Percentiles rank a stretch among this genome's conserved stretches.
Evolutionary conservation across 306 rosid species (phyloP).

Genomic region (Astragalus glycyphyllos): DNA sequence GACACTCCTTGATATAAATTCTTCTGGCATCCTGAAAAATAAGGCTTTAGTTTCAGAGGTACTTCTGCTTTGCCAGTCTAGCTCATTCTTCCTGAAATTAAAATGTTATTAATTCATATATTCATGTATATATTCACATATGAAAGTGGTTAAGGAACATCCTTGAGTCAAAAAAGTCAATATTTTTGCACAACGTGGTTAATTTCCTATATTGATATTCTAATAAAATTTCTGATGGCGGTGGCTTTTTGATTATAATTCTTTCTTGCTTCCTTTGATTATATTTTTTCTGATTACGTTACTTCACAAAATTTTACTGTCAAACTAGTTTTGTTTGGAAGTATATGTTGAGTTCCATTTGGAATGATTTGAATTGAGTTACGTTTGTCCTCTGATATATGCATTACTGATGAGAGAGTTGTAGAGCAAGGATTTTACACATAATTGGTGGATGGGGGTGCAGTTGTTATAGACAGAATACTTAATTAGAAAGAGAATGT

Average conservation of each 20-base stretch:
- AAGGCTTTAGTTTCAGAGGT: constrained; percentile 69
- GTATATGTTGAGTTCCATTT: neutral
- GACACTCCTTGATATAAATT: constrained; percentile 60
- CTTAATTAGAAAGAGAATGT: constrained; percentile 11
- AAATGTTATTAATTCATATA: neutral
- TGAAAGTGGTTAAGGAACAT: constrained; percentile 21
- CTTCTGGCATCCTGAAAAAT: constrained; percentile 54
- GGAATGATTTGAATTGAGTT: constrained; percentile 15
- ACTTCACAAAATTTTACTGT: neutral
- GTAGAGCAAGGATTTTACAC: neutral
- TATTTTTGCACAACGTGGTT: neutral
- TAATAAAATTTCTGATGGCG: neutral
- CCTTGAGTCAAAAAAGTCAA: neutral
- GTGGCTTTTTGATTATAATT: neutral
- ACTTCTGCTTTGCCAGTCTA: constrained; percentile 12
- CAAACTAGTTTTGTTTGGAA: constrained; percentile 5
- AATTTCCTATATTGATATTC: no score
- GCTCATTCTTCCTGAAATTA: neutral
- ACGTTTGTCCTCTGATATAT: constrained; percentile 25
- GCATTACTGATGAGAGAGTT: constrained; percentile 13
- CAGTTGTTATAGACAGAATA: constrained; percentile 23
- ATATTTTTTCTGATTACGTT: neutral
- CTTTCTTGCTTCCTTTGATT: neutral
- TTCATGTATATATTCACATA: constrained; percentile 1
- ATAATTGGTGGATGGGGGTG: constrained; percentile 15